A percentile compares a stretch with the other conserved stretches of the same genome.
Conservation (phyloP, 345 rosid species). For the Populus pruinosa region DNA sequence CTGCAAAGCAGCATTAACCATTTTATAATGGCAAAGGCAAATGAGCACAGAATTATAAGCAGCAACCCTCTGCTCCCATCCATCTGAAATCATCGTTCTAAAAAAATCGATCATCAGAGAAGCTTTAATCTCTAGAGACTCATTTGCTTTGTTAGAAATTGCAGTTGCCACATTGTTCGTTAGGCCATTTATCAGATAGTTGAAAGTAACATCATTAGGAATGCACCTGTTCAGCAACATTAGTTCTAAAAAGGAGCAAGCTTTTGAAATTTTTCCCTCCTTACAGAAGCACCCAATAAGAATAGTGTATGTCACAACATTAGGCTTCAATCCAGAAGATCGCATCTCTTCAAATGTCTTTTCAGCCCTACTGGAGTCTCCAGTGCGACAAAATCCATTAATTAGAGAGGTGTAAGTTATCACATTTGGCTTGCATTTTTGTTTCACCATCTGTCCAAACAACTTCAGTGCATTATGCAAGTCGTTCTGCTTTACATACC, state of each 20-base stretch:
- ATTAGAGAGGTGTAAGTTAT: constrained; percentile 74
- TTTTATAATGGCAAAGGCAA: constrained; percentile 60
- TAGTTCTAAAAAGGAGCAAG: constrained; percentile 61
- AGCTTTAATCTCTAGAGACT: constrained; percentile 27
- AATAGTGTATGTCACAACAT: constrained; percentile 72
- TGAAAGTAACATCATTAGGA: constrained; percentile 70
- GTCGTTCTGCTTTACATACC: constrained; percentile 71
- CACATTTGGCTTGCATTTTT: constrained; percentile 66
- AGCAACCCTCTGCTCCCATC: constrained; percentile 51
- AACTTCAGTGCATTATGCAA: constrained; percentile 49
- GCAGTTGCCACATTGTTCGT: constrained; percentile 28
- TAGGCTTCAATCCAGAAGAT: constrained; percentile 57
- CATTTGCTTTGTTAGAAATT: constrained; percentile 13
- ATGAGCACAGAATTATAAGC: constrained; percentile 56
- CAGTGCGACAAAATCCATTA: constrained; percentile 59
- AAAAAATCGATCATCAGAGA: constrained; percentile 49
- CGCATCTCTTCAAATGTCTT: constrained; percentile 56
- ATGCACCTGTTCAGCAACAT: constrained; percentile 62
- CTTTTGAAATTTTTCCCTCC: constrained; percentile 56
- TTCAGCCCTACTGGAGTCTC: constrained; percentile 58
- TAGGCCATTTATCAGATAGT: constrained; percentile 68
- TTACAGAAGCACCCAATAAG: constrained; percentile 63
- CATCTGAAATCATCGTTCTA: constrained; percentile 55
- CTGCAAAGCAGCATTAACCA: constrained; percentile 59
- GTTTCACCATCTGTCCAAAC: constrained; percentile 56